Base-by-base conservation (phyloP, 345 rosid species). In the Erysimum cheiranthoides region DNA sequence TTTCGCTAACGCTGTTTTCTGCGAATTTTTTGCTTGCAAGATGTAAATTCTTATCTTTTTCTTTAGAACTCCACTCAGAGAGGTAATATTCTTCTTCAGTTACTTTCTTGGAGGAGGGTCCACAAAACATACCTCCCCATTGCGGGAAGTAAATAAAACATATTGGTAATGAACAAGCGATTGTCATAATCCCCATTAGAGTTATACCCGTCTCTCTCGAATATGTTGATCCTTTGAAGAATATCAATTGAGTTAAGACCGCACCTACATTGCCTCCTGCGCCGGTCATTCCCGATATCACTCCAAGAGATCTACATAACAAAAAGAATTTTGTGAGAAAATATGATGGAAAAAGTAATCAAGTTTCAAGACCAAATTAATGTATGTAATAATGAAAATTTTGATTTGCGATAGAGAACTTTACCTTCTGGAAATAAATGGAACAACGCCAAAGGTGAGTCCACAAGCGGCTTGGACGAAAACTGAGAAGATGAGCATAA, bases 91-190 rank as follows among this genome's bases (percentile, higher is more conserved):
- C 93, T 83, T 94, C 93, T 79, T 92, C 98, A 0, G 85, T 84
- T 9, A 84, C 54, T 6, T 64, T 40, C 27, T 63, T 38, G 4
- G 86, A 70, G 0, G 93, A 86, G 2, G 97, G 96, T 5, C 95
- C 90, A 40, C 84, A 85, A 58, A 94, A 86, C 95, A 94, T 92
- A 60, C 98, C 96, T 27, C 96, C 98, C 98, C 98, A 92, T 42
- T 92, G 96, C 4, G 98, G 98, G 78, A 94, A 94, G 75, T 89
- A 72, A 18, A 92, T 81, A 0, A 94, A 64, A 17, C 84, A 78
- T n/a, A 86, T 73, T 6, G 97, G 90, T 39, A 89, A 54, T 1
- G 90, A 66, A 86, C 96, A 92, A n/a, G 82, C 84, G 2, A 94
- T 73, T 6, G 91, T 82, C 97, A 89, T 92, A 8, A 88, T 28